phyloP scores from a whole-genome alignment of 2,329 filamentous ascomycete species.

The Cyphellophora attinorum region DNA sequence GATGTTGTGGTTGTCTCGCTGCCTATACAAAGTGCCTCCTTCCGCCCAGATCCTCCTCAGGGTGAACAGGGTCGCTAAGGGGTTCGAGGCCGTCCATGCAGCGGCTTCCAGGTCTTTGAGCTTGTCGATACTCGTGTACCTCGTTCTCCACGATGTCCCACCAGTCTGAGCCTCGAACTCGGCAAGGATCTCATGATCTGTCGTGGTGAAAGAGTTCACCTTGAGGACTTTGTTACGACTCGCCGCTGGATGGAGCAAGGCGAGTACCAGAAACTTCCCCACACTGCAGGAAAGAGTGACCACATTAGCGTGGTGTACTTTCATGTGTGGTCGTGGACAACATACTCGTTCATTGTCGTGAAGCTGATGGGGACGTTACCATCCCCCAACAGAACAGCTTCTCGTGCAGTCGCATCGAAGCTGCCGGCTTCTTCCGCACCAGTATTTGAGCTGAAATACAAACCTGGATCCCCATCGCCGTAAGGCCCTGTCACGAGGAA shows the following conservation, averaged over 20 bases:
- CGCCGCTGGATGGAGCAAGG: conserved; percentile 47
- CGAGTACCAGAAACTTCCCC: conserved; percentile 55
- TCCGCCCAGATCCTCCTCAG: no score
- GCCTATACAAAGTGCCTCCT: no score
- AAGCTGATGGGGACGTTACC: conserved; percentile 55
- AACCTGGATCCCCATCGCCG: conserved; percentile 42
- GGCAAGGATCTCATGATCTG: conserved; percentile 50
- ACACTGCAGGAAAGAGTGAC: no score
- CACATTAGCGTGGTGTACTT: no score
- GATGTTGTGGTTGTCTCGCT: no score
- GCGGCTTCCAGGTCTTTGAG: conserved; percentile 48
- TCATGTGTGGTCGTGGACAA: no score
- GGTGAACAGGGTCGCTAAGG: conserved; percentile 47
- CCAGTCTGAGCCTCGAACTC: conserved; percentile 60
- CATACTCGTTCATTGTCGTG: conserved; percentile 62
- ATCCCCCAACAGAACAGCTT: conserved; percentile 51
- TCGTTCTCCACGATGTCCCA: conserved; percentile 40
- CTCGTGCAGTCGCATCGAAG: conserved; percentile 48
- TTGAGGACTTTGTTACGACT: conserved; percentile 49
- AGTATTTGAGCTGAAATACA: conserved; percentile 40
- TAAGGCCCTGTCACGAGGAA: conserved; percentile 63
- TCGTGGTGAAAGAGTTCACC: conserved; percentile 62
- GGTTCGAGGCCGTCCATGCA: conserved; percentile 44
- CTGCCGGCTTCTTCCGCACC: conserved; percentile 36
- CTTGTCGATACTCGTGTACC: conserved; percentile 42